Base-by-base conservation (phyloP, 2,329 filamentous ascomycete species). In the Phialophora chinensis region DNA sequence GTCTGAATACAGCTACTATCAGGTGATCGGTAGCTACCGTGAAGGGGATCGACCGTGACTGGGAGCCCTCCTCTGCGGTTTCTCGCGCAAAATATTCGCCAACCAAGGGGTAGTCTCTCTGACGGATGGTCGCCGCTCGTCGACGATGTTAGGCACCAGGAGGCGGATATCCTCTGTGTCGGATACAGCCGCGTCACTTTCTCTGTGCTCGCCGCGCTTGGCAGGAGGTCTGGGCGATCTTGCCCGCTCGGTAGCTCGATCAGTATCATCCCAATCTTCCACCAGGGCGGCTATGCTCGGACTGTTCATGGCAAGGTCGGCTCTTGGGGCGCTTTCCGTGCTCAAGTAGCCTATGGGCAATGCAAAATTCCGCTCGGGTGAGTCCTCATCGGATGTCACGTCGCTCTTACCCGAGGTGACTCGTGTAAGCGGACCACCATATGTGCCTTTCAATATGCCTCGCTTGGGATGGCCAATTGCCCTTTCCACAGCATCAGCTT, bases 401-500 rank as follows among this genome's bases (percentile, higher is more conserved):
- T 73, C 72, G 49, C 62, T 67, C 33, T 56, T 65, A 44, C 63
- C 56, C 25, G 68, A 69, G 12, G 68, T 69, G 7, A 69, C 71
- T 49, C 68, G 60, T 23, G 69, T 35, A 33, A 74, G 56, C 25
- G 69, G 66, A 17, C 68, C 69, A n/a, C 69, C 72, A 55, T 73
- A 71, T n/a, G 65, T 66, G 20, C 63, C 71, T 60, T 69, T 70
- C 44, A 71, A 61, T 29, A 71, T 72, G 11, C 67, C 66, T 7
- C 66, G 53, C 62, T 68, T 47, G 72, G 73, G 79, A 17, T 81
- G 77, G 20, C 81, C 83, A 47, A 83, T 79, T 6, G 82, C 84
- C 64, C 79, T 79, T 2, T 81, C 81, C 35, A 85, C 83, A 14
- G 83, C 82, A 38, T 79, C 80, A 55, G 80, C 80, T 73, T 84